Base-by-base conservation (phyloP, 352 stramenopile genomes). In the Proteromonas lacertae region DNA sequence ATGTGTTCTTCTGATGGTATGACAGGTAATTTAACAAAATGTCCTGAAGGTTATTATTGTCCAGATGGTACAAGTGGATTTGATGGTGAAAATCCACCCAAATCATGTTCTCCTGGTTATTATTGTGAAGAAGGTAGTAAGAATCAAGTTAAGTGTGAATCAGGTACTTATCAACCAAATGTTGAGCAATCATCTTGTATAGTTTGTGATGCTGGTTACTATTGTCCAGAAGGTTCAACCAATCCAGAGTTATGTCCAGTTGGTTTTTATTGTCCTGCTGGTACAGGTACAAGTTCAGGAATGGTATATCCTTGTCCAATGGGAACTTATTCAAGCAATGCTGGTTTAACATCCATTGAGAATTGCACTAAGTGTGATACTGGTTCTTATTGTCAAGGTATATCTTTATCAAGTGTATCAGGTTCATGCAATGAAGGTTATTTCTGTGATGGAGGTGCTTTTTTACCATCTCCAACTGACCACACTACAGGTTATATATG, bases 381-480 rank as follows among this genome's bases (percentile, higher is more conserved):
- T 20, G 38, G 51, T 12, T 66, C 66, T 18, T 72, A 47, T 0
- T 71, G 63, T 36, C 63, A 64, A 7, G 51, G 59, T 9, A 64
- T 75, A 24, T 42, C 57, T 2, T 62, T 67, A 38, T 59, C 64
- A 33, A 59, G 54, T 2, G 48, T 32, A 14, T 79, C 67, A 20
- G 51, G 56, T 0, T 29, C 44, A 2, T 80, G 72, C 42, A 37
- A 58, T 1, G 52, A 63, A 45, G 70, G 71, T 1, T 83, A 64
- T 42, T 64, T 83, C 4, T 88, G 69, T 46, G 44, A 77, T 3
- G 59, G 59, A 10, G 63, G 42, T 1, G 72, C 64, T 0, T 60
- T 47, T 3, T 62, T 64, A 0, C 60, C 48, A 4, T 47, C 46
- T 2, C 71, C 71, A 0, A 28, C 46, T 5, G 60, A 55, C 14